Base-by-base conservation (phyloP, 2,329 filamentous ascomycete genomes). In the Exophiala bonariae region DNA sequence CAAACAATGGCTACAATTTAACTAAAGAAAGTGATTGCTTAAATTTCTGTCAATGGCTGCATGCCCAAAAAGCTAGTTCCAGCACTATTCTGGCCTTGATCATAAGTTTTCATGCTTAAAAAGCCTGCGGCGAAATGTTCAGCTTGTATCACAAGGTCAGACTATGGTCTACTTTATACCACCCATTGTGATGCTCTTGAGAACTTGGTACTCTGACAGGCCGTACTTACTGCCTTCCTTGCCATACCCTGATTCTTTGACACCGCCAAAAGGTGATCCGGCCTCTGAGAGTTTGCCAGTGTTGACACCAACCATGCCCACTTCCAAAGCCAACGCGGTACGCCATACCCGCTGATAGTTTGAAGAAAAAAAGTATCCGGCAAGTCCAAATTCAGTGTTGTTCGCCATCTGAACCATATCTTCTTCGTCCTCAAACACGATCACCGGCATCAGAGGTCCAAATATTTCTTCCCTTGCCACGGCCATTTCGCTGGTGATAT, bases 241-340 rank as follows among this genome's bases (percentile, higher is more conserved):
- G 1, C 76, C 75, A 53, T 76, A 76, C 0, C 76, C 76, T 50
- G 65, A 70, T 34, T 59, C 44, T 43, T 58, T 56, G 33, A 60
- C 56, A 20, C 59, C 59, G 10, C 56, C 58, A 52, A 59, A 56
- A 9, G 70, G 70, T 41, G 70, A 59, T 2, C 73, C 74, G 10
- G 69, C 64, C 60, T 78, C 77, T 59, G 74, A 77, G 40, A 79
- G 77, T 43, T 78, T 53, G 1, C 87, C 87, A 1, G 74, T 77
- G 55, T 78, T 78, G 35, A 77, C 54, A 47, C 89, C 68, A 1
- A 95, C 81, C 89, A 95, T 95, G 42, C 89, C 89, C 1, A 91
- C 86, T 64, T 95, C 86, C 28, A 95, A 71, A 11, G 77, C 75
- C 68, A 86, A 83, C 0, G 83, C 80, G 0, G 87, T 43, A 17